Evolutionary conservation across 2,329 filamentous ascomycete species (phyloP).

Genomic region (Dactylellina parvicollis): DNA sequence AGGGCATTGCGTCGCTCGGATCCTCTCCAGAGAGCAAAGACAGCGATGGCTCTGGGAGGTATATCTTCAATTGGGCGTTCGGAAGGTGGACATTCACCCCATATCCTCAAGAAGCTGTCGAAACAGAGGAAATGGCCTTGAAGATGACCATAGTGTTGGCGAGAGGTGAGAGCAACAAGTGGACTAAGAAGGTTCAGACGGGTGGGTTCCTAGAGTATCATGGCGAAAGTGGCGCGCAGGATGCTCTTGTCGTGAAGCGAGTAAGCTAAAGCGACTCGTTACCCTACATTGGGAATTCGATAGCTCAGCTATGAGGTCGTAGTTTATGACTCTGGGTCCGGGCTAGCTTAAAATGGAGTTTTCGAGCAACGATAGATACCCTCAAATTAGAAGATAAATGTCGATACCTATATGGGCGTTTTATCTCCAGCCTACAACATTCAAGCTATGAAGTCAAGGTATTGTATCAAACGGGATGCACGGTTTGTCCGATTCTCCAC

Average conservation of each 20-base stretch:
- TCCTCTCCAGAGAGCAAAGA: conserved; percentile 60
- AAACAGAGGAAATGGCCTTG: conserved; percentile 69
- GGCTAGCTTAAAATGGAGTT: no score
- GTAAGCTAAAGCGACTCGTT: conserved; percentile 29
- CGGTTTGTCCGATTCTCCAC: no score
- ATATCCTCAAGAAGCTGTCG: conserved; percentile 63
- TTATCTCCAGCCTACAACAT: no score
- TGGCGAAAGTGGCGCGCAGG: not conserved
- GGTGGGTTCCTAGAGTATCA: conserved; percentile 36
- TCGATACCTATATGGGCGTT: no score
- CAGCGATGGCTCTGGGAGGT: conserved; percentile 65
- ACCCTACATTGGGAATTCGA: no score
- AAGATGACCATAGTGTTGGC: conserved; percentile 78
- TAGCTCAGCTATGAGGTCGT: no score
- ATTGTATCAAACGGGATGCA: no score
- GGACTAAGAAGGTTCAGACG: conserved; percentile 71
- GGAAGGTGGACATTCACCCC: conserved; percentile 91
- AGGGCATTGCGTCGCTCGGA: conserved; percentile 70
- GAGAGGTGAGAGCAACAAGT: conserved; percentile 77
- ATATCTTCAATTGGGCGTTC: conserved; percentile 98
- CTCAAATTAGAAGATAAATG: no score
- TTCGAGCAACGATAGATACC: no score
- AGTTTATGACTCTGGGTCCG: no score
- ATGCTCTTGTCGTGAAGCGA: conserved; percentile 23
- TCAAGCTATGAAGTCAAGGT: no score